Evolutionary conservation across 768 basidiomycete genomes (phyloP).

Genomic region (Dentipellis sp.): DNA sequence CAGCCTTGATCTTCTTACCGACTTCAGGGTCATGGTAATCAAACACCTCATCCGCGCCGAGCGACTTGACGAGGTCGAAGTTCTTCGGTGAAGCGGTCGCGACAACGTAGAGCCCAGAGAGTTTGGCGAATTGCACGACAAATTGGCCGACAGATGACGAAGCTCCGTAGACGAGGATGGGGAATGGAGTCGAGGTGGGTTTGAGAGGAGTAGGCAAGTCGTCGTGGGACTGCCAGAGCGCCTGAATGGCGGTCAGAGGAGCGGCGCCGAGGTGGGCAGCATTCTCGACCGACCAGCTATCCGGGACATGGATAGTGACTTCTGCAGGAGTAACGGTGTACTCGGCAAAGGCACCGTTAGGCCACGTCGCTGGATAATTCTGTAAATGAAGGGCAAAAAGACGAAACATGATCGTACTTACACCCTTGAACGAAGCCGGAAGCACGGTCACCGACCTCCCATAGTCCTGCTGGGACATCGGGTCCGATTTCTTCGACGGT

Average conservation of each 20-base stretch:
- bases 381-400: neutral
- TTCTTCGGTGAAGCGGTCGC: constrained; percentile 26
- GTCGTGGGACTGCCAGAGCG: constrained; percentile 5
- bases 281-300: constrained; percentile 10
- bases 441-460: constrained; percentile 11
- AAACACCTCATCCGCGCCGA: constrained; percentile 26
- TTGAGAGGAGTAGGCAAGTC: constrained; percentile 6
- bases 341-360: constrained; percentile 6
- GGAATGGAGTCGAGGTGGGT: neutral
- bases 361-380: neutral
- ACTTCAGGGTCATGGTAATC: constrained; percentile 20
- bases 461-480: constrained; percentile 3
- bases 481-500: constrained; percentile 9
- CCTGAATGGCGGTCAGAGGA: constrained; percentile 9
- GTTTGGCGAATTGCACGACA: constrained; percentile 23
- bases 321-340: constrained; percentile 7
- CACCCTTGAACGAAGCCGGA: constrained; percentile 1
- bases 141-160: constrained; percentile 27
- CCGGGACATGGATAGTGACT: constrained; percentile 5
- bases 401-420: neutral
- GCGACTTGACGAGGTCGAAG: constrained; percentile 20
- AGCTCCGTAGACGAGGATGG: constrained; percentile 11
- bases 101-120: constrained; percentile 22
- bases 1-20: constrained; percentile 16
- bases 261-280: constrained; percentile 11